Conservation (phyloP, 1,284 basidiomycete species). For the Bondarzewia mesenterica region DNA sequence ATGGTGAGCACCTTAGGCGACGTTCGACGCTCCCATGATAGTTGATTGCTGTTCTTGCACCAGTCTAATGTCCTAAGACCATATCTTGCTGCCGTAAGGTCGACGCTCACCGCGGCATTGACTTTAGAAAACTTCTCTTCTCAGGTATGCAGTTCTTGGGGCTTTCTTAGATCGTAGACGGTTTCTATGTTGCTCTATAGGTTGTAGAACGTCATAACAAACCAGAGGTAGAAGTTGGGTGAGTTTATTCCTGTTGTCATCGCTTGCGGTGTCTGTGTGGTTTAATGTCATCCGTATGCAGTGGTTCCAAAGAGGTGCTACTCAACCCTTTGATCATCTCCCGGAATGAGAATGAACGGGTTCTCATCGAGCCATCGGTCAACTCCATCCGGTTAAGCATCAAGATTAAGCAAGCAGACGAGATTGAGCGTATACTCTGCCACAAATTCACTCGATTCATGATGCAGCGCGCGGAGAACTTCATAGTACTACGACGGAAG, state of each 20-base stretch:
- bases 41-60: neutral
- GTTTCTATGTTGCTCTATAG: slow-evolving; percentile 28
- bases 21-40: slow-evolving; percentile 6
- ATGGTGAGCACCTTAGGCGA: slow-evolving; percentile 35
- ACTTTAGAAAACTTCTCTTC: slow-evolving; percentile 97
- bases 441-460: slow-evolving; percentile 99
- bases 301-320: slow-evolving; percentile 88
- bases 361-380: slow-evolving; percentile 93
- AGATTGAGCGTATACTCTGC: slow-evolving; percentile 95
- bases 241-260: slow-evolving; percentile 16
- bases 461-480: slow-evolving; percentile 97
- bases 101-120: slow-evolving; percentile 93
- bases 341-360: slow-evolving; percentile 94
- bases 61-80: slow-evolving; percentile 83
- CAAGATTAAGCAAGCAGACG: slow-evolving; percentile 98
- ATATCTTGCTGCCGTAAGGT: slow-evolving; percentile 93
- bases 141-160: slow-evolving; percentile 50
- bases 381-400: slow-evolving; percentile 97
- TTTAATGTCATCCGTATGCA: slow-evolving; percentile 22
- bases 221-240: slow-evolving; percentile 88
- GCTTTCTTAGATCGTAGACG: slow-evolving; percentile 7
- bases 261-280: neutral
- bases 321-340: slow-evolving; percentile 91
- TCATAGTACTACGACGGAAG: slow-evolving; percentile 92
- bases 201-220: slow-evolving; percentile 96